Evolutionary conservation across 257 asterid genomes (phyloP).

Genomic region (Nicotiana sylvestris): DNA sequence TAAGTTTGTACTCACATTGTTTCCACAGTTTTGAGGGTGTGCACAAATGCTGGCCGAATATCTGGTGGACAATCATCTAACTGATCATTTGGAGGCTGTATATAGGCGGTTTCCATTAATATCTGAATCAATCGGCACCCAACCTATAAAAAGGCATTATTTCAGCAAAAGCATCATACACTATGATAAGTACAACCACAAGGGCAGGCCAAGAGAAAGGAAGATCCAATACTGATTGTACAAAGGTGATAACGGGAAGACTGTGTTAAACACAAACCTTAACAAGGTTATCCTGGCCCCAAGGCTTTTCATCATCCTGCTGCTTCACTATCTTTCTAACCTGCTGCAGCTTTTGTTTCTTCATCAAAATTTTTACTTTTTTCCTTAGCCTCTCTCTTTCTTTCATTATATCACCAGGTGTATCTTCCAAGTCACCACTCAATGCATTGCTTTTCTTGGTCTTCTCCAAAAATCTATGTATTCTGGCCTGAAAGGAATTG

Average conservation of each 20-base stretch:
- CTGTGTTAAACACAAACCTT: constrained; percentile 43
- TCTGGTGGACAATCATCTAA: constrained; percentile 73
- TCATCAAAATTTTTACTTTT: constrained; percentile 67
- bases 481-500: constrained; percentile 59
- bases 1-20: constrained; percentile 52
- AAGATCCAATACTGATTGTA: not conserved
- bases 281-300: constrained; percentile 90
- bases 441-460: constrained; percentile 69
- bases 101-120: constrained; percentile 73
- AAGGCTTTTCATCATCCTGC: constrained; percentile 61
- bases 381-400: constrained; percentile 57
- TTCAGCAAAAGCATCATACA: constrained; percentile 3
- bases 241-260: not conserved
- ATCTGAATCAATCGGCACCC: constrained; percentile 89
- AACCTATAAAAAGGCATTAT: constrained; percentile 45
- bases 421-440: constrained; percentile 53
- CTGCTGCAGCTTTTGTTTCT: constrained; percentile 61
- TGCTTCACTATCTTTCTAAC: constrained; percentile 63
- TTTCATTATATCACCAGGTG: constrained; percentile 35
- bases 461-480: constrained; percentile 68
- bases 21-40: constrained; percentile 64
- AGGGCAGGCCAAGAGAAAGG: not conserved
- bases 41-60: constrained; percentile 89
- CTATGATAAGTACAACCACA: not conserved
- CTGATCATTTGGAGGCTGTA: constrained; percentile 79